phyloP scores from a whole-genome alignment of 306 rosid species.

The Malus sieversii region DNA sequence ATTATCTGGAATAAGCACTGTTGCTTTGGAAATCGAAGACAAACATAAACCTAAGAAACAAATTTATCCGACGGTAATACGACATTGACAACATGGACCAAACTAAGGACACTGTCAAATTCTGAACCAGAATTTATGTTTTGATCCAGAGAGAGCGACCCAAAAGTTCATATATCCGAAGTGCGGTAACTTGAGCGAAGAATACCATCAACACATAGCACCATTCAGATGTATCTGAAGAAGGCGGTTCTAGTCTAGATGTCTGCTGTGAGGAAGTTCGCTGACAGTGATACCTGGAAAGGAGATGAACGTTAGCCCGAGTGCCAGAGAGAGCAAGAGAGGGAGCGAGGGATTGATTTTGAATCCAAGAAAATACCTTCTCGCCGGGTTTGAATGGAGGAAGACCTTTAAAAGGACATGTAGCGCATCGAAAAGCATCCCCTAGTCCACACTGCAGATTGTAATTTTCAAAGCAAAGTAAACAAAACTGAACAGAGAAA shows the following conservation, averaged over 20 bases:
- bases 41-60: not conserved
- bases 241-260: constrained; percentile 19
- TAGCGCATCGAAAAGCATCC: constrained; percentile 89
- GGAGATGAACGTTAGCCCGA: not conserved
- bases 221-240: not conserved
- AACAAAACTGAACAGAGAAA: not conserved
- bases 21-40: not conserved
- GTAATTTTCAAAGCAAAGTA: constrained; percentile 25
- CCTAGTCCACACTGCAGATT: constrained; percentile 88
- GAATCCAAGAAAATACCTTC: constrained; percentile 45
- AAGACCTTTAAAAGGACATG: constrained; percentile 96
- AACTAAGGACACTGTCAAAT: not conserved
- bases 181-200: not conserved
- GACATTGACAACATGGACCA: not conserved
- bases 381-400: constrained; percentile 90
- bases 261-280: constrained; percentile 80
- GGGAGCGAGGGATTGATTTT: not conserved
- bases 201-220: not conserved
- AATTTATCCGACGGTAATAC: not conserved
- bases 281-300: constrained; percentile 55
- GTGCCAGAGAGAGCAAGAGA: not conserved
- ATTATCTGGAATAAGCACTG: not conserved
- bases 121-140: not conserved
- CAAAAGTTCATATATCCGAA: not conserved
- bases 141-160: not conserved